Evolutionary conservation across 129 eudicot genomes (phyloP).

Genomic region (Tagetes patula): DNA sequence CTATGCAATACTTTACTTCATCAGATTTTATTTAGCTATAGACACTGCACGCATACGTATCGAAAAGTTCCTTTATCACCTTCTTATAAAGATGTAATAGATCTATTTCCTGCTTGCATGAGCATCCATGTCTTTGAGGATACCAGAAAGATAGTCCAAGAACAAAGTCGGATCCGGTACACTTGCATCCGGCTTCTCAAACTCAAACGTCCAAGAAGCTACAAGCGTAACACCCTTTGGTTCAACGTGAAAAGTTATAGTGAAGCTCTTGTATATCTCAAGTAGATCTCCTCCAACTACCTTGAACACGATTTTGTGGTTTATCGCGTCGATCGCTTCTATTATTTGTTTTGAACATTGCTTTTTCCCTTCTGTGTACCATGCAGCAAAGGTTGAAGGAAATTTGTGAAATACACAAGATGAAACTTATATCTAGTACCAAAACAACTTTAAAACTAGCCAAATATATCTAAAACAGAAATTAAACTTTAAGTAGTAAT

Average conservation of each 20-base stretch:
- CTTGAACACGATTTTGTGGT: constrained; percentile 31
- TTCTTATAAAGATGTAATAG: neutral
- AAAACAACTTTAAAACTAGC: neutral
- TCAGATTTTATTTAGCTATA: no score
- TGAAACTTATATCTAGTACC: neutral
- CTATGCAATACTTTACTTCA: no score
- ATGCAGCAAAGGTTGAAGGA: neutral
- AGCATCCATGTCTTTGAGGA: constrained; percentile 24
- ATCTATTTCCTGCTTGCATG: constrained; percentile 16
- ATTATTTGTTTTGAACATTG: constrained; percentile 21
- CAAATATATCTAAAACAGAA: no score
- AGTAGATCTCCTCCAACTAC: constrained; percentile 27
- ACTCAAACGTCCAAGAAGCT: constrained; percentile 39
- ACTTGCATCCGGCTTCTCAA: constrained; percentile 29
- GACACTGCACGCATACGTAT: no score
- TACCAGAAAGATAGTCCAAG: constrained; percentile 21
- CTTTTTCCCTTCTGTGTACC: constrained; percentile 32
- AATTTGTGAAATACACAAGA: neutral
- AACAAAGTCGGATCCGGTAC: constrained; percentile 25
- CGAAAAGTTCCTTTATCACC: neutral
- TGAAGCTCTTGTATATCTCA: constrained; percentile 31
- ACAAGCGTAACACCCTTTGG: constrained; percentile 24
- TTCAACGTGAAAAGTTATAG: constrained; percentile 21
- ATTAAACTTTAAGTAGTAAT: no score
- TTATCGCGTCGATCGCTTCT: constrained; percentile 33